phyloP scores from a whole-genome alignment of 768 basidiomycete genomes.

The Boletellus sp. region DNA sequence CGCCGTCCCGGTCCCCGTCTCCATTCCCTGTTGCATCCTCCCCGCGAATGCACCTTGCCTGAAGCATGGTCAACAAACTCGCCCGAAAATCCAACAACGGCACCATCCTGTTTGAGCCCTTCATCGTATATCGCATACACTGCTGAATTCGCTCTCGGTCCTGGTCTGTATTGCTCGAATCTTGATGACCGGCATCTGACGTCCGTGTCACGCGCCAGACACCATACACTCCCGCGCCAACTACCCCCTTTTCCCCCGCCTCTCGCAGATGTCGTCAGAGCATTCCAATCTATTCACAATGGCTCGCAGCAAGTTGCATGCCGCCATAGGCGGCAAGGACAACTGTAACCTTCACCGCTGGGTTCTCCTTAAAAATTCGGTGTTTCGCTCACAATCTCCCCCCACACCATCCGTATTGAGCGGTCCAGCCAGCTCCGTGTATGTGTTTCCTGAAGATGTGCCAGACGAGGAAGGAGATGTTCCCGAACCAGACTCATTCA shows the following conservation, averaged over 20 bases:
- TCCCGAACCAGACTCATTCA: slow-evolving; percentile 60
- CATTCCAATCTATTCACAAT: slow-evolving; percentile 51
- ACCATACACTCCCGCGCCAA: slow-evolving; percentile 5
- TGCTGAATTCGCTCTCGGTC: slow-evolving; percentile 32
- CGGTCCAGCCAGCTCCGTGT: slow-evolving; percentile 19
- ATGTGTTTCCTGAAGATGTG: slow-evolving; percentile 35
- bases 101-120: slow-evolving; percentile 82
- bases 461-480: slow-evolving; percentile 54
- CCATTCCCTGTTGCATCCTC: slow-evolving; percentile 19
- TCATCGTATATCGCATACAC: slow-evolving; percentile 86
- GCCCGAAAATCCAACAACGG: slow-evolving; percentile 80
- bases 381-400: slow-evolving; percentile 51
- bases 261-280: slow-evolving; percentile 46
- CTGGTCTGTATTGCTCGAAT: slow-evolving; percentile 18
- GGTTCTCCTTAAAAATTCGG: slow-evolving; percentile 86
- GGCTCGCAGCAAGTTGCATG: slow-evolving; percentile 72
- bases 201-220: slow-evolving; percentile 18
- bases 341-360: slow-evolving; percentile 77
- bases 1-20: slow-evolving; percentile 3
- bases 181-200: background rate
- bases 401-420: slow-evolving; percentile 29
- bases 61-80: slow-evolving; percentile 81
- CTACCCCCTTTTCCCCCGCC: slow-evolving; percentile 4
- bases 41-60: slow-evolving; percentile 27
- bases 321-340: slow-evolving; percentile 59